Percentiles rank a stretch among this genome's conserved stretches.
Evolutionary conservation across 805 yeast genomes (phyloP).

Genomic region (Yarrowia divulgata): DNA sequence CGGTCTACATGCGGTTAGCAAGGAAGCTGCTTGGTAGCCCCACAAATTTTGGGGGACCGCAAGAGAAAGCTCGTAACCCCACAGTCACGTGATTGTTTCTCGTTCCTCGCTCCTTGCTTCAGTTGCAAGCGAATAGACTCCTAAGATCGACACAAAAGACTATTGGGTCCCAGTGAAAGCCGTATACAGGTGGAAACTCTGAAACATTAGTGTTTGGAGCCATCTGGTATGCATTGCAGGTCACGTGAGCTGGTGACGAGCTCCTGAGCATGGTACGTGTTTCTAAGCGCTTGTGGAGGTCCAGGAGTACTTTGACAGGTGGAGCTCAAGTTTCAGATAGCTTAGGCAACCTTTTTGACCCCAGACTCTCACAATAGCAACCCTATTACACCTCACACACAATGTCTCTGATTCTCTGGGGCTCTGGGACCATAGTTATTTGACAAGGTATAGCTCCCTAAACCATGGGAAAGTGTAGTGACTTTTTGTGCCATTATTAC

Average conservation of each 20-base stretch:
- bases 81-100: background rate
- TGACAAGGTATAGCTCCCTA: too few relatives aligned
- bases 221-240: conserved; percentile 18
- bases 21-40: too few relatives aligned
- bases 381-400: background rate
- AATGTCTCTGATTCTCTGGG: background rate
- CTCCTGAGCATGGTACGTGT: too few relatives aligned
- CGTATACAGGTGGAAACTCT: background rate
- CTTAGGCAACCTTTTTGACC: too few relatives aligned
- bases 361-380: too few relatives aligned
- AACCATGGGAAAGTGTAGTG: too few relatives aligned
- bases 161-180: conserved; percentile 4
- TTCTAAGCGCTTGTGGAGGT: too few relatives aligned
- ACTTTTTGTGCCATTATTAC: too few relatives aligned
- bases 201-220: conserved; percentile 6
- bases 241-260: background rate
- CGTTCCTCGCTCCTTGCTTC: conserved; percentile 13
- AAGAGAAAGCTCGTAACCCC: background rate
- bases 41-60: background rate
- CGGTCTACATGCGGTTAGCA: too few relatives aligned
- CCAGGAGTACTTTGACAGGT: too few relatives aligned
- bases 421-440: background rate
- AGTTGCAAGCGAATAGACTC: background rate
- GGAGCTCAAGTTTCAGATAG: too few relatives aligned
- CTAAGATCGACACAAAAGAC: conserved; percentile 7